Percentiles rank a stretch among this genome's conserved stretches.
These are phyloP conservation scores for Prunella vulgaris DNA, from an alignment of 257 asterid species.

Conservation along the genomic window DNA sequence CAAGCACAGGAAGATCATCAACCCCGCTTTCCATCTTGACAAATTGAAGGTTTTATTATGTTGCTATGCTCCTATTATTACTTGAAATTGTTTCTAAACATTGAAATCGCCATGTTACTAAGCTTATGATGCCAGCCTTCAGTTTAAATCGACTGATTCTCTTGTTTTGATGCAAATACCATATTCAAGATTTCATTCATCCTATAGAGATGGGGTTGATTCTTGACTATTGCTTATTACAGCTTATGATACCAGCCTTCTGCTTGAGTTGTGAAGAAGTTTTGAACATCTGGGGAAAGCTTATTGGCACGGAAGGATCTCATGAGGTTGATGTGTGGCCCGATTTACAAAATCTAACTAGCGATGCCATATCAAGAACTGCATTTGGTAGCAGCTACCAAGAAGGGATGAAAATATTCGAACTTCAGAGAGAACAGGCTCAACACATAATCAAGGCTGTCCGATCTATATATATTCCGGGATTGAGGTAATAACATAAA, in stretches of 20 bases:
- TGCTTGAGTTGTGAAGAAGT: conserved; percentile 37
- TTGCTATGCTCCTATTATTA: too few species aligned
- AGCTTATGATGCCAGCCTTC: too few species aligned
- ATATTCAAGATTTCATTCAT: too few species aligned
- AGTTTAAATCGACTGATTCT: too few species aligned
- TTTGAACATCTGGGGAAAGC: conserved; percentile 38
- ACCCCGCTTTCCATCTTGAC: conserved; percentile 4
- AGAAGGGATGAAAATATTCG: conserved; percentile 51
- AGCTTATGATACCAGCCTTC: conserved; percentile 55
- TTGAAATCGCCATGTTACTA: too few species aligned
- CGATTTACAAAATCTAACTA: conserved; percentile 28
- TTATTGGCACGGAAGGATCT: conserved; percentile 26
- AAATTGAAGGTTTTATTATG: not conserved
- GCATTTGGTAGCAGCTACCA: conserved; percentile 60
- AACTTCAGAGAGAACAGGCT: conserved; percentile 48
- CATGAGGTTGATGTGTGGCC: conserved; percentile 56
- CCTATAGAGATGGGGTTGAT: not conserved
- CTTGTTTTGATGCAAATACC: too few species aligned
- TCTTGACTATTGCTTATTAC: too few species aligned
- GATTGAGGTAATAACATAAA: conserved; percentile 22
- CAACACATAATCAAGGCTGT: conserved; percentile 17
- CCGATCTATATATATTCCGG: conserved; percentile 35
- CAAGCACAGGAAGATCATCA: conserved; percentile 8
- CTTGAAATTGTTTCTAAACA: not conserved
- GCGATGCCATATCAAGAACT: conserved; percentile 54